phyloP scores from a whole-genome alignment of 768 basidiomycete species.

The Clitopilus hobsonii region DNA sequence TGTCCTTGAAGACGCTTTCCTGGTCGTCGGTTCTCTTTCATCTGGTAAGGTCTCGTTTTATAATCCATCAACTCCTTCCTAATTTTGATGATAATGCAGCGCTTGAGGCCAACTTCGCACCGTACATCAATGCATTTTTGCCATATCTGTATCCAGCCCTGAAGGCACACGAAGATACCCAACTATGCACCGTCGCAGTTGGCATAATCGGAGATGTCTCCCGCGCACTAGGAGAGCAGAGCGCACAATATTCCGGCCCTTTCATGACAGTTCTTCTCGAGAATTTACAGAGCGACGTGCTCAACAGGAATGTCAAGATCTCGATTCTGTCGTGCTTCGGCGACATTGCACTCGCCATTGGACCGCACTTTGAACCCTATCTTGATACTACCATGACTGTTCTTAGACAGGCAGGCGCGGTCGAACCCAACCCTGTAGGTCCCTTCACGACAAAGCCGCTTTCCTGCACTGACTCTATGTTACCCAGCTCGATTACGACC shows the following conservation, averaged over 20 bases:
- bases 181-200: slow-evolving; percentile 92
- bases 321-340: slow-evolving; percentile 95
- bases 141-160: slow-evolving; percentile 87
- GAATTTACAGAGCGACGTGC: slow-evolving; percentile 84
- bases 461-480: slow-evolving; percentile 6
- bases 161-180: slow-evolving; percentile 90
- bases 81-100: slow-evolving; percentile 34
- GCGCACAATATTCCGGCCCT: slow-evolving; percentile 73
- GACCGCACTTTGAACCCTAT: slow-evolving; percentile 81
- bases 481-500: slow-evolving; percentile 72
- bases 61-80: background rate
- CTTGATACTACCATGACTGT: slow-evolving; percentile 89
- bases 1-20: slow-evolving; percentile 93
- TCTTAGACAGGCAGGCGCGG: slow-evolving; percentile 82
- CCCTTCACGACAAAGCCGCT: background rate
- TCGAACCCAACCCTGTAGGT: slow-evolving; percentile 83
- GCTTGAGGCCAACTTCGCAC: slow-evolving; percentile 72
- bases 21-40: slow-evolving; percentile 86
- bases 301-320: slow-evolving; percentile 95
- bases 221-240: slow-evolving; percentile 86
- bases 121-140: slow-evolving; percentile 82
- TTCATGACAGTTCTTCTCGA: slow-evolving; percentile 94
- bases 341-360: slow-evolving; percentile 92
- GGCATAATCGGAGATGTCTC: slow-evolving; percentile 95
- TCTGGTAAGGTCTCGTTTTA: slow-evolving; percentile 39